Conservation (phyloP, 495 filamentous ascomycete genomes). For the Hypoxylon fragiforme region DNA sequence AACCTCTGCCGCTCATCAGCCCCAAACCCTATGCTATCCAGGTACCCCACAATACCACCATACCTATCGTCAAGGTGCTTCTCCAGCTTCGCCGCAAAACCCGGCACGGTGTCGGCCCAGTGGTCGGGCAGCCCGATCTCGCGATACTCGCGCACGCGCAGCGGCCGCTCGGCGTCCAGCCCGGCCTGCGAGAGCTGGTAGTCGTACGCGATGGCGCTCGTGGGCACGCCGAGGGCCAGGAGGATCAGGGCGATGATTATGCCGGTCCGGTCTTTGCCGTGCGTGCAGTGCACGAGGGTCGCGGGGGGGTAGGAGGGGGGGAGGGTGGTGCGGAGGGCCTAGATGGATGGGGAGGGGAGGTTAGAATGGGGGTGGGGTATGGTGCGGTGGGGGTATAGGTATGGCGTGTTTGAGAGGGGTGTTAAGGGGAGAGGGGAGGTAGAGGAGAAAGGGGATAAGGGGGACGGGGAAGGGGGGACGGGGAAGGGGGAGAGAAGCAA, state of each 20-base stretch:
- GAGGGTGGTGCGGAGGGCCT: slow-evolving; percentile 38
- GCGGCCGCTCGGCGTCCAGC: slow-evolving; percentile 60
- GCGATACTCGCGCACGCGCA: slow-evolving; percentile 67
- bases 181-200: slow-evolving; percentile 63
- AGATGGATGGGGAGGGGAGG: slow-evolving; percentile 41
- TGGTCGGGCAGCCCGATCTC: slow-evolving; percentile 68
- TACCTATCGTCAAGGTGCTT: slow-evolving; percentile 57
- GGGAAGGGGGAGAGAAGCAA: neutral
- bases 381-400: neutral
- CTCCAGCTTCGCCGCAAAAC: slow-evolving; percentile 56
- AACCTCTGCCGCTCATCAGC: slow-evolving; percentile 36
- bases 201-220: slow-evolving; percentile 63
- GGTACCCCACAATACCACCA: slow-evolving; percentile 65
- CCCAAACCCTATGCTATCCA: slow-evolving; percentile 60
- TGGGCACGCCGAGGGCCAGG: slow-evolving; percentile 59
- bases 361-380: neutral
- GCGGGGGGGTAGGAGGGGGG: slow-evolving; percentile 51
- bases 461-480: neutral
- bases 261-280: slow-evolving; percentile 87
- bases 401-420: neutral
- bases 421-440: neutral
- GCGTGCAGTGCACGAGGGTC: slow-evolving; percentile 76
- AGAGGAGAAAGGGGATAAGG: neutral
- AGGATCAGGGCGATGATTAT: slow-evolving; percentile 67
- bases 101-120: slow-evolving; percentile 64